Evolutionary conservation across 352 stramenopile species (phyloP).

Genomic region (Phytophthora sp.): DNA sequence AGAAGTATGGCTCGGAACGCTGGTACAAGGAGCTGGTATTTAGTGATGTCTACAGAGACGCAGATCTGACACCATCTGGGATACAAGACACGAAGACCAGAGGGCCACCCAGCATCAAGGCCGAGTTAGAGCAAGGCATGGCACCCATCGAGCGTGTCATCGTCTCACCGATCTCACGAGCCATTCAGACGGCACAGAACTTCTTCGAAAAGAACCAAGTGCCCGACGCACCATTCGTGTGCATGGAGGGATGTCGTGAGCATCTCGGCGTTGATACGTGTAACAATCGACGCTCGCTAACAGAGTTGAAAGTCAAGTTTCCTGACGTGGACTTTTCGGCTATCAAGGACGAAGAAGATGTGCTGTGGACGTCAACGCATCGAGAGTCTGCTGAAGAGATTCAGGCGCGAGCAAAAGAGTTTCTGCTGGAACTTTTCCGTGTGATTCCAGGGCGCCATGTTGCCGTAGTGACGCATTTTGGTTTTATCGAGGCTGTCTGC

Average conservation of each 20-base stretch:
- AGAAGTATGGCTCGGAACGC: slow-evolving; percentile 50
- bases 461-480: slow-evolving; percentile 66
- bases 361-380: slow-evolving; percentile 54
- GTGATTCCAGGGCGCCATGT: slow-evolving; percentile 60
- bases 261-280: slow-evolving; percentile 68
- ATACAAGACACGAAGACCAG: slow-evolving; percentile 53
- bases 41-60: slow-evolving; percentile 56
- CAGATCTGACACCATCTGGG: slow-evolving; percentile 60
- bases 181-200: slow-evolving; percentile 70
- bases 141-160: slow-evolving; percentile 37
- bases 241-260: slow-evolving; percentile 70
- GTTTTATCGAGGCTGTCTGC: slow-evolving; percentile 70
- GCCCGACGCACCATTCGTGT: slow-evolving; percentile 43
- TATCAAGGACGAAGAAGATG: slow-evolving; percentile 57
- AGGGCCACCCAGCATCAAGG: slow-evolving; percentile 35
- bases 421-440: slow-evolving; percentile 59
- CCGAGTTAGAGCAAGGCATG: slow-evolving; percentile 63
- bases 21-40: slow-evolving; percentile 68
- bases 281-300: slow-evolving; percentile 59
- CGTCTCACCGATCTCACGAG: slow-evolving; percentile 68
- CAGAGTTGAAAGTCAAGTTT: slow-evolving; percentile 57
- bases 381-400: slow-evolving; percentile 69
- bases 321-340: slow-evolving; percentile 64
- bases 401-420: slow-evolving; percentile 46
- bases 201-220: slow-evolving; percentile 53